Percentiles rank a stretch among this genome's conserved stretches.
Evolutionary conservation across 331 rosid species (phyloP).

Genomic region (Spiraea crenata): DNA sequence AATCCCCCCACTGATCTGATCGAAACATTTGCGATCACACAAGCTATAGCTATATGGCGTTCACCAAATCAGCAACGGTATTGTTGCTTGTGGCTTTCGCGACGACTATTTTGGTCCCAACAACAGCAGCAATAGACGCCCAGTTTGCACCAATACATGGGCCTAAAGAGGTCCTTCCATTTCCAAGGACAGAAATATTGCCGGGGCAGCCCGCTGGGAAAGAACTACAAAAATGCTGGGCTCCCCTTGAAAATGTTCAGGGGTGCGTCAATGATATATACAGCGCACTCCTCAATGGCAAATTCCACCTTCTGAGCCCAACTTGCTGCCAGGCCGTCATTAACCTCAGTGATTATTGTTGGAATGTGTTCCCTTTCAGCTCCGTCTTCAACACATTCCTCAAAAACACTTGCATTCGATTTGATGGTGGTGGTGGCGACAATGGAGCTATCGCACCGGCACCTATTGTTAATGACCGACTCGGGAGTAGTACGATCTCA

Average conservation of each 20-base stretch:
- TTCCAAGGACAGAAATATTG: background rate
- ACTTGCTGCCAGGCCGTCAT: conserved; percentile 13
- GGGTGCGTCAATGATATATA: background rate
- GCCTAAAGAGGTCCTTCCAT: too few relatives aligned
- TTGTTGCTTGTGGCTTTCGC: background rate
- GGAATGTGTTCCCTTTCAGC: conserved; percentile 7
- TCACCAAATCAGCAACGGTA: too few relatives aligned
- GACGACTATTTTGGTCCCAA: background rate
- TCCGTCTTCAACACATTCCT: conserved; percentile 16
- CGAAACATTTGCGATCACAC: too few relatives aligned
- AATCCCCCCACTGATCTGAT: too few relatives aligned
- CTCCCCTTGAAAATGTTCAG: background rate
- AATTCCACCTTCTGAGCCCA: background rate
- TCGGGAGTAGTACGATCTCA: too few relatives aligned
- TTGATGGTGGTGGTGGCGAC: too few relatives aligned
- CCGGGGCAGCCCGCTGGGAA: background rate
- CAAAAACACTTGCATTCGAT: background rate
- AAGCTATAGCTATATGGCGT: too few relatives aligned
- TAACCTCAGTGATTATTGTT: background rate
- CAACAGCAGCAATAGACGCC: background rate
- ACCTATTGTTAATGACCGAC: too few relatives aligned
- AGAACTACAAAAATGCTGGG: background rate
- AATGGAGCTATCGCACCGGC: too few relatives aligned
- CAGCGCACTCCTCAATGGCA: background rate
- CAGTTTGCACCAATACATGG: too few relatives aligned